Evolutionary conservation across 1,284 basidiomycete genomes (phyloP).

Genomic region (Neotropicomus parvogracilis): DNA sequence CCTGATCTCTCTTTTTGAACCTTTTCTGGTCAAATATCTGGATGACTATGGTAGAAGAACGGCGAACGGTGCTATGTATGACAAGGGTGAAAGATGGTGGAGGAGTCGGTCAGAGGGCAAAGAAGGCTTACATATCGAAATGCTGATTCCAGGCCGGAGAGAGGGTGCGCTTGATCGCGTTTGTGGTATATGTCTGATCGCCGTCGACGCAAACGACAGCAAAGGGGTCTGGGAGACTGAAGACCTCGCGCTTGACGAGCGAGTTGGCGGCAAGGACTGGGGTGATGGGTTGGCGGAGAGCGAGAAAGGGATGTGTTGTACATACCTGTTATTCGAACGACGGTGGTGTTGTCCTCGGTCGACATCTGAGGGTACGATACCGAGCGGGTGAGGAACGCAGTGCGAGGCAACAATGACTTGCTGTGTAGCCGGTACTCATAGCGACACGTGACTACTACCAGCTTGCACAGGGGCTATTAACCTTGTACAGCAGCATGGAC

Average conservation of each 20-base stretch:
- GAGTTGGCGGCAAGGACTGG: constrained; percentile 86
- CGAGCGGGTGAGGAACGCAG: too few relatives aligned
- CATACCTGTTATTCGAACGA: constrained; percentile 29
- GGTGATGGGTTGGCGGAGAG: not conserved
- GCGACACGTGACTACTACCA: constrained; percentile 16
- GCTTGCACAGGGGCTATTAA: constrained; percentile 10
- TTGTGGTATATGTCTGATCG: constrained; percentile 91
- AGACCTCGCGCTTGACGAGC: constrained; percentile 86
- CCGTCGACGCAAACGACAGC: constrained; percentile 95
- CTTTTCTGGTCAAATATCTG: constrained; percentile 98
- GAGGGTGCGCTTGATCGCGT: constrained; percentile 78
- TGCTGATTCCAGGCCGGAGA: constrained; percentile 93
- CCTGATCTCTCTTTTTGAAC: constrained; percentile 96
- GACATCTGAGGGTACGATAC: constrained; percentile 22
- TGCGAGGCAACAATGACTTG: too few relatives aligned
- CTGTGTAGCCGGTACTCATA: constrained; percentile 19
- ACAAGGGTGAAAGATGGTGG: constrained; percentile 6
- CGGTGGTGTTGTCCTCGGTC: constrained; percentile 8
- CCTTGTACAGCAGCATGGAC: constrained; percentile 4
- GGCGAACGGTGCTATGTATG: constrained; percentile 70
- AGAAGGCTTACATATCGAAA: constrained; percentile 76
- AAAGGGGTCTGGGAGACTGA: constrained; percentile 93
- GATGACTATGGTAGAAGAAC: constrained; percentile 88
- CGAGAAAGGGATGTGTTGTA: not conserved
- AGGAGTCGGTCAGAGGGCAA: not conserved